Evolutionary conservation across 805 yeast species (phyloP).

Genomic region (Candida ipomoeae): DNA sequence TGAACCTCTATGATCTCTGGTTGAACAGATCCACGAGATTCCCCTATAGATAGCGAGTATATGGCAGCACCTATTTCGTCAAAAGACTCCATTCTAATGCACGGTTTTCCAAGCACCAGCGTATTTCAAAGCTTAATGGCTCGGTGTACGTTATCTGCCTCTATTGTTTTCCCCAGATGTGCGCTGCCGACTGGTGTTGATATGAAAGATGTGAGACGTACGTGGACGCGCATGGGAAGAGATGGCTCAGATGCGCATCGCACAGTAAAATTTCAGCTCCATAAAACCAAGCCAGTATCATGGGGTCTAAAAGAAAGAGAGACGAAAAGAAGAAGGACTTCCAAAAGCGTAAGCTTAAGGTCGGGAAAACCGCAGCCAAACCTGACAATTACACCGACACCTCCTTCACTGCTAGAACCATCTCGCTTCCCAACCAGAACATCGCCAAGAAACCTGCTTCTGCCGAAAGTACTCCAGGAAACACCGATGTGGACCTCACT

Average conservation of each 20-base stretch:
- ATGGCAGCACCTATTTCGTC: conserved; percentile 17
- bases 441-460: conserved; percentile 20
- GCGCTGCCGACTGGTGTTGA: not conserved
- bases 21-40: not conserved
- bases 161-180: not conserved
- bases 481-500: conserved; percentile 43
- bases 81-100: conserved; percentile 8
- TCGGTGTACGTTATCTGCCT: not conserved
- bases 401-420: conserved; percentile 68
- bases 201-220: not conserved
- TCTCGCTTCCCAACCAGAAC: conserved; percentile 46
- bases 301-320: conserved; percentile 53
- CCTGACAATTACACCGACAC: conserved; percentile 81
- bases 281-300: conserved; percentile 7
- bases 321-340: conserved; percentile 70
- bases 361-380: conserved; percentile 75
- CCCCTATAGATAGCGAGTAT: conserved; percentile 13
- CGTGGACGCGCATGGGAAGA: not conserved
- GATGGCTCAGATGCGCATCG: conserved; percentile 12
- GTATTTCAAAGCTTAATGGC: not conserved
- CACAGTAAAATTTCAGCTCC: conserved; percentile 2
- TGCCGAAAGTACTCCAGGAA: conserved; percentile 9
- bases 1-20: not conserved
- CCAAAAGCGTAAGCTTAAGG: conserved; percentile 72
- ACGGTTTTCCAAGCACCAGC: not conserved